phyloP scores from a whole-genome alignment of 1,139 yeast species.

The Eremothecium cymbalariae region DNA sequence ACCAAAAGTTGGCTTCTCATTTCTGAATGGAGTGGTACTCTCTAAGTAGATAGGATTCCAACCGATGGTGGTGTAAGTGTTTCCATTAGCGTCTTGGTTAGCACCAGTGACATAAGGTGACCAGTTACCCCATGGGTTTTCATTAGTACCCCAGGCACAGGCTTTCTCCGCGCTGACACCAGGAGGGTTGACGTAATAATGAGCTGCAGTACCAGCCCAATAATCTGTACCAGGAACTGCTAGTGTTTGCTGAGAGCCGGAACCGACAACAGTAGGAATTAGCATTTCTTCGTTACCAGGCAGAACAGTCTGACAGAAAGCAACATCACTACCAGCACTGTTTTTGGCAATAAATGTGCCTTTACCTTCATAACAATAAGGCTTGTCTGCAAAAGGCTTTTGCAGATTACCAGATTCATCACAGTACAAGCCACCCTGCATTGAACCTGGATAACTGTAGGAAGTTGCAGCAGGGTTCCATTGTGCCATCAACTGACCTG shows the following conservation, averaged over 20 bases:
- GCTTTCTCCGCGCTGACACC: conserved; percentile 72
- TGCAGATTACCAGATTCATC: conserved; percentile 58
- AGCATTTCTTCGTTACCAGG: conserved; percentile 94
- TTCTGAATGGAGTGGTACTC: conserved; percentile 40
- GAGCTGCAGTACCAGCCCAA: conserved; percentile 75
- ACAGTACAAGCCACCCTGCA: conserved; percentile 77
- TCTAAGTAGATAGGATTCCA: conserved; percentile 77
- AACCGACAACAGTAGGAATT: conserved; percentile 63
- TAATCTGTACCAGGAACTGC: conserved; percentile 81
- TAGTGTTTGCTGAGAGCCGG: conserved; percentile 41
- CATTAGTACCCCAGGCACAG: conserved; percentile 73
- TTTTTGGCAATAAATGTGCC: conserved; percentile 62
- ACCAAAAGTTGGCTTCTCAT: conserved; percentile 58
- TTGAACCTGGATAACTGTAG: conserved; percentile 61
- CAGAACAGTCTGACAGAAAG: conserved; percentile 85
- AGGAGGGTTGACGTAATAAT: conserved; percentile 78
- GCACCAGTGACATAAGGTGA: conserved; percentile 90
- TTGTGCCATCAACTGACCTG: conserved; percentile 74
- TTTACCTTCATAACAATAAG: conserved; percentile 67
- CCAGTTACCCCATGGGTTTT: conserved; percentile 77
- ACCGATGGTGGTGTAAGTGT: conserved; percentile 74
- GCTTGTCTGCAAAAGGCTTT: conserved; percentile 43
- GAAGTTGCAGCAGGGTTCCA: conserved; percentile 59
- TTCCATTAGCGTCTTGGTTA: conserved; percentile 58
- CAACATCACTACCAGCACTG: conserved; percentile 45